phyloP scores from a whole-genome alignment of 2,329 filamentous ascomycete genomes.

The Arachnomyces sp. region DNA sequence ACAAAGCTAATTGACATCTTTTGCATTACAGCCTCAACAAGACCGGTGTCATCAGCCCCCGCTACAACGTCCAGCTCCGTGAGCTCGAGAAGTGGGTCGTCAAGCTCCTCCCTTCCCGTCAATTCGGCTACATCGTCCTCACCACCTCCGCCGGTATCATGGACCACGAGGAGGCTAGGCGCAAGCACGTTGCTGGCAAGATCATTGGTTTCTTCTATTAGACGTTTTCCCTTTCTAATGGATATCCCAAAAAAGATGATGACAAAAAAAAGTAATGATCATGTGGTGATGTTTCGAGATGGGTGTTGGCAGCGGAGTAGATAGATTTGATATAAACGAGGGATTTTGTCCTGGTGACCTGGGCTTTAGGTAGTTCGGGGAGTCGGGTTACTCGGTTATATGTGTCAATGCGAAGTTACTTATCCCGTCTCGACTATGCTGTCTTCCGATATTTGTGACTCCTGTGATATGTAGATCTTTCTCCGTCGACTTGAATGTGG shows the following conservation, averaged over 20 bases:
- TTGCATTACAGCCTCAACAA: constrained; percentile 66
- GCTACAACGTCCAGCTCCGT: constrained; percentile 96
- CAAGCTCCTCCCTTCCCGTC: constrained; percentile 97
- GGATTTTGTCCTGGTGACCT: constrained; percentile 17
- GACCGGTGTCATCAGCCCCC: constrained; percentile 97
- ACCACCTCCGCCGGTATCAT: constrained; percentile 99
- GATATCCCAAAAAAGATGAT: constrained; percentile 13
- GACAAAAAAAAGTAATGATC: constrained; percentile 22
- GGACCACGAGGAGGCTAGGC: constrained; percentile 99
- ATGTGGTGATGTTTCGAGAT: constrained; percentile 18
- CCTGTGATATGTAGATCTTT: background rate
- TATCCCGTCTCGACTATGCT: constrained; percentile 9
- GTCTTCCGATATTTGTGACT: background rate
- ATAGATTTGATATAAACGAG: constrained; percentile 9
- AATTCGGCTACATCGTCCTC: constrained; percentile 98
- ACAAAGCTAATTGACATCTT: constrained; percentile 6
- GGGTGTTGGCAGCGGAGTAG: constrained; percentile 1
- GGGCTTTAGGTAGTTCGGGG: constrained; percentile 21
- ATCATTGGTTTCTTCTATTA: constrained; percentile 99
- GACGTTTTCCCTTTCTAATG: constrained; percentile 18
- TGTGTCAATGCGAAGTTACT: constrained; percentile 6
- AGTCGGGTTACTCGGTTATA: constrained; percentile 4
- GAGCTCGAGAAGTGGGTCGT: constrained; percentile 99
- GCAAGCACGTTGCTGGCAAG: constrained; percentile 99
- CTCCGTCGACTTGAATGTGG: too few species aligned